Percentiles rank a stretch among this genome's conserved stretches.
Evolutionary conservation across 75 land plant species (phyloP).

Genomic region (Gnetum montanum): DNA sequence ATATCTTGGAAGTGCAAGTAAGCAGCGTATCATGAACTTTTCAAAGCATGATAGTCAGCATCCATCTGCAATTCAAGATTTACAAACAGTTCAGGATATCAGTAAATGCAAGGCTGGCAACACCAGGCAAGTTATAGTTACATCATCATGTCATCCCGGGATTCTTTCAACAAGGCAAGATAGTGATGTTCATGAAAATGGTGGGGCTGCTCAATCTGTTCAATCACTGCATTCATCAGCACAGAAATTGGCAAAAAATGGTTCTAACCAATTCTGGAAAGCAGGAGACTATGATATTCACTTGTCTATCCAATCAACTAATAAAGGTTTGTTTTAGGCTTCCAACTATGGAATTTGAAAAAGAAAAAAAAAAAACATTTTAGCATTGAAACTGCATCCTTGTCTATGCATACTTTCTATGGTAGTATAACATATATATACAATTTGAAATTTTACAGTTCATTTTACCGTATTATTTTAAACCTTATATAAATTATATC

Average conservation of each 20-base stretch:
- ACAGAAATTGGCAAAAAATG: neutral
- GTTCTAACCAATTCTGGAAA: slow-evolving; percentile 55
- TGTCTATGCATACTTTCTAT: no score
- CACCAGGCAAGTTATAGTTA: neutral
- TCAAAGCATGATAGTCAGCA: neutral
- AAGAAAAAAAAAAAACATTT: neutral
- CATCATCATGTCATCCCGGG: neutral
- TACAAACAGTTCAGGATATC: slow-evolving; percentile 1
- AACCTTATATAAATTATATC: neutral
- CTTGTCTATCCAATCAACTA: neutral
- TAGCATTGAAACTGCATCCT: neutral
- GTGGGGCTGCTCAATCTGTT: neutral
- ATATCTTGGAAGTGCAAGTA: slow-evolving; percentile 1
- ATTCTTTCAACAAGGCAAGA: neutral
- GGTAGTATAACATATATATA: neutral
- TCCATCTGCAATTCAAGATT: neutral
- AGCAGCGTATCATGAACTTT: neutral
- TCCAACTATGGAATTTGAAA: neutral
- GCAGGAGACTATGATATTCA: slow-evolving; percentile 36
- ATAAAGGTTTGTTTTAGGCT: slow-evolving; percentile 5
- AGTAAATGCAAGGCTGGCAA: neutral
- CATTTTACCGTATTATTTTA: neutral
- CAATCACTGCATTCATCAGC: neutral
- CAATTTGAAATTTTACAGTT: neutral
- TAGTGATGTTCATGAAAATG: neutral